Base-by-base conservation (phyloP, 2,329 filamentous ascomycete genomes). In the Shiraia bambusicola region DNA sequence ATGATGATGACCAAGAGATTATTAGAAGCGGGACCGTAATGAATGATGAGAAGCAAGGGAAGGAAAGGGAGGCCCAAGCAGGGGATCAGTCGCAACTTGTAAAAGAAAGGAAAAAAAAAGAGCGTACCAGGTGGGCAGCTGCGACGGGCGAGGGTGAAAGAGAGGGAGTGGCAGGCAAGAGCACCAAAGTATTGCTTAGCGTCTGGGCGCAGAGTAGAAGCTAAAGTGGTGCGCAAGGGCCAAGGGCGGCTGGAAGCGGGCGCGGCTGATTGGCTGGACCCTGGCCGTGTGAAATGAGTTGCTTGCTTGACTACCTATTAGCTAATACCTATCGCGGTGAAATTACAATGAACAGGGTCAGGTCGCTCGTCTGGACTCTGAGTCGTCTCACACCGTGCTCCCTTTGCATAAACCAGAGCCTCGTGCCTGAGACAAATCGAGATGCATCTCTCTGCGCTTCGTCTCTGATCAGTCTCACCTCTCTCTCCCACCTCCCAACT, bases 91-190 rank as follows among this genome's bases (percentile, higher is more conserved):
- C 56, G 58, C 59, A 60, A 52, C 51, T 45, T 4, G 49, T n/a
- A n/a, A n/a, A n/a, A n/a, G n/a, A n/a, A n/a, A n/a, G n/a, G n/a
- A n/a, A n/a, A n/a, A n/a, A 56, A 55, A 54, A 63, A 65, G 59
- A 63, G 59, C 64, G 63, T 67, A 59, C 33, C 53, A 62, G 62
- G 60, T 61, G 58, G 57, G 61, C 54, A 63, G 59, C 61, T 65
- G 57, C 61, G 59, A 61, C 58, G 46, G 58, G 51, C 52, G 49
- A 54, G 54, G 52, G 52, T 49, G 49, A 54, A 50, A 17, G 34
- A 29, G 19, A 54, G 53, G 45, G 51, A 53, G 58, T 54, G 54
- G 55, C 38, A 48, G 30, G 42, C 37, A 28, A 42, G 37, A 47
- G 49, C 34, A 39, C 39, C 28, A 15, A 16, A 25, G 34, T 13